Percentiles rank a stretch among this genome's conserved stretches.
These are phyloP conservation scores for Cladosporium sp. DNA, from an alignment of 2,329 filamentous ascomycete species.

Conservation along the genomic window DNA sequence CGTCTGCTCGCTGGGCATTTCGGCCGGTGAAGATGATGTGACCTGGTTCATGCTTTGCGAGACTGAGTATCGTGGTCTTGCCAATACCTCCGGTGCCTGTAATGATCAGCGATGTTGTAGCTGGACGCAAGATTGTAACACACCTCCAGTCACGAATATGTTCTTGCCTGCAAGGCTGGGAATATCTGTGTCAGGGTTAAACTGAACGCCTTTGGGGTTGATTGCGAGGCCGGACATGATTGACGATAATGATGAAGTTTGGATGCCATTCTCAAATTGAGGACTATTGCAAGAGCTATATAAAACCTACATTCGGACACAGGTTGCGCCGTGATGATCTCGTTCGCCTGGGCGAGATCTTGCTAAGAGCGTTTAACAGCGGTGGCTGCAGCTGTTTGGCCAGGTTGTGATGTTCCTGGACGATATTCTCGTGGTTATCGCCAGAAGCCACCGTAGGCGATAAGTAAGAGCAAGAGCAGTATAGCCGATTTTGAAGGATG, in stretches of 20 bases:
- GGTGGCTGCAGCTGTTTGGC: not conserved
- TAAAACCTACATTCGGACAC: not conserved
- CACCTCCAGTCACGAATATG: not conserved
- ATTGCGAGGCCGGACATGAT: not conserved
- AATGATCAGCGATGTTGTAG: not conserved
- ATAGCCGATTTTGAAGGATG: not conserved
- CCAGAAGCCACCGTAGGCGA: not conserved
- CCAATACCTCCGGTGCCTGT: constrained; percentile 49
- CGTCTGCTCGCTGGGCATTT: constrained; percentile 43
- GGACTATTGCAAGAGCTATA: not conserved
- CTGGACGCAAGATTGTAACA: not conserved
- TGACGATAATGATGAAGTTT: not conserved
- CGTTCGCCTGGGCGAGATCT: not conserved
- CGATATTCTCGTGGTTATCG: not conserved
- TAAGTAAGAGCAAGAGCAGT: not conserved
- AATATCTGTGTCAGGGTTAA: not conserved
- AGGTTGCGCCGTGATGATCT: not conserved
- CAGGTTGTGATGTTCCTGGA: not conserved
- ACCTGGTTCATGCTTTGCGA: constrained; percentile 47
- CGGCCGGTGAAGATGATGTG: constrained; percentile 52
- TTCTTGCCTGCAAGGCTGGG: not conserved
- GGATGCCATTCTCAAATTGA: not conserved
- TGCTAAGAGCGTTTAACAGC: not conserved
- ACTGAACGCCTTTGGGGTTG: not conserved
- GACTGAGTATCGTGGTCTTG: constrained; percentile 47